Base-by-base conservation (phyloP, 1,284 basidiomycete species). In the Anthracocystis panici-leucophaei region DNA sequence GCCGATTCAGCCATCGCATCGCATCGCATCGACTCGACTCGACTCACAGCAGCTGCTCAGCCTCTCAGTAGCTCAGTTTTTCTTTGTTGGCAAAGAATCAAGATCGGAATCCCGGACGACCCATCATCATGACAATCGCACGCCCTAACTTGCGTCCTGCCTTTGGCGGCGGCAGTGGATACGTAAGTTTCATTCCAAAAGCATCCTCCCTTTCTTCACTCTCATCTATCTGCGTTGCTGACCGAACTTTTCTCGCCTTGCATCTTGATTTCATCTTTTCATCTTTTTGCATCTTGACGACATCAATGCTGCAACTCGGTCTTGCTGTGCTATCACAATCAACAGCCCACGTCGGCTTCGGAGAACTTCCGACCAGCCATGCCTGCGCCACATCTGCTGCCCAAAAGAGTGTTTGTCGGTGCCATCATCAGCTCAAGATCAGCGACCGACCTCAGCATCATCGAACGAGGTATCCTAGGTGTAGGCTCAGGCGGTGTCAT, bases 401-500 rank as follows among this genome's bases (percentile, higher is more conserved):
- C 78, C 25, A 73, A 77, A 21, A 50, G 78, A 23, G 61, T 84
- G 40, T 84, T 83, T 48, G 44, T 84, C 31, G 82, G 82, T 40
- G 69, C 75, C 45, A 62, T 84, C 60, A 78, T 83, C 48, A 66
- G 65, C 20, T 78, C 81, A 7, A 60, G 69, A 25, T 69, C 74
- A 4, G 50, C 68, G 7, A 57, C 63, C 21, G 78, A 78, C 49
- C 58, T 81, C 20, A 57, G 66, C 57, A 63, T 81, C 65, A 71
- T 82, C 61, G 57, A 77, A 25, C 46, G 68, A 31, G 81, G 67
- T 38, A 55, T 81, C 44, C 63, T 84, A 29, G 82, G 81, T 45
- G 82, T 84, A 6, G 80, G 76, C 29, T 68, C 67, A 3, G 57
- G 70, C 6, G 82, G 82, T 38, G 66, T 75, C 31, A 82, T 84